Evolutionary conservation across 768 basidiomycete genomes (phyloP).

Genomic region (Russula griseocarnosa): DNA sequence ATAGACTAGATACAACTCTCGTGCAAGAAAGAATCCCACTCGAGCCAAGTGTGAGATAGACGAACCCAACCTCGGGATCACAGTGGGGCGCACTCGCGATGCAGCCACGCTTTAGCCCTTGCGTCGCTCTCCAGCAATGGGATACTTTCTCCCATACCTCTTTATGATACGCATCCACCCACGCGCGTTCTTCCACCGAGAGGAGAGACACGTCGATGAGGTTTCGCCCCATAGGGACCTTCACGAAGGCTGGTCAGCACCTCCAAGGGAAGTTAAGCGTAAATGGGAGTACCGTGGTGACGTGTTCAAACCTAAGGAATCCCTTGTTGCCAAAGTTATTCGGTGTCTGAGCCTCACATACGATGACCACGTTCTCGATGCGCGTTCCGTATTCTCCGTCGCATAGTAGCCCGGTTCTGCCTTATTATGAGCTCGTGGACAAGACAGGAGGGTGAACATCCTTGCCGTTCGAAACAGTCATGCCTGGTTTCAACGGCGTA

Average conservation of each 20-base stretch:
- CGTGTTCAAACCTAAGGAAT: conserved; percentile 77
- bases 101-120: conserved; percentile 59
- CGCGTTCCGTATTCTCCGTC: conserved; percentile 91
- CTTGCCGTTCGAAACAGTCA: conserved; percentile 83
- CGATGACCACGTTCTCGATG: conserved; percentile 85
- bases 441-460: background rate
- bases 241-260: conserved; percentile 15
- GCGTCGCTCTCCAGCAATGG: conserved; percentile 63
- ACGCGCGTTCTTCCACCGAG: conserved; percentile 61
- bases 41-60: background rate
- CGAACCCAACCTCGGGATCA: conserved; percentile 14
- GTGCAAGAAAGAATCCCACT: background rate
- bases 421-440: background rate
- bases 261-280: background rate
- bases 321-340: conserved; percentile 79
- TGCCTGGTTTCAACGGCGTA: conserved; percentile 70
- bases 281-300: conserved; percentile 70
- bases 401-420: conserved; percentile 88
- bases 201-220: conserved; percentile 66
- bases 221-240: conserved; percentile 90
- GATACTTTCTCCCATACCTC: conserved; percentile 70
- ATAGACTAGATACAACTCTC: background rate
- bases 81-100: conserved; percentile 49
- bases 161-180: conserved; percentile 82
- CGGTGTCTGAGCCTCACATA: conserved; percentile 62